Evolutionary conservation across 345 rosid species (phyloP).

Genomic region (Combretum micranthum): DNA sequence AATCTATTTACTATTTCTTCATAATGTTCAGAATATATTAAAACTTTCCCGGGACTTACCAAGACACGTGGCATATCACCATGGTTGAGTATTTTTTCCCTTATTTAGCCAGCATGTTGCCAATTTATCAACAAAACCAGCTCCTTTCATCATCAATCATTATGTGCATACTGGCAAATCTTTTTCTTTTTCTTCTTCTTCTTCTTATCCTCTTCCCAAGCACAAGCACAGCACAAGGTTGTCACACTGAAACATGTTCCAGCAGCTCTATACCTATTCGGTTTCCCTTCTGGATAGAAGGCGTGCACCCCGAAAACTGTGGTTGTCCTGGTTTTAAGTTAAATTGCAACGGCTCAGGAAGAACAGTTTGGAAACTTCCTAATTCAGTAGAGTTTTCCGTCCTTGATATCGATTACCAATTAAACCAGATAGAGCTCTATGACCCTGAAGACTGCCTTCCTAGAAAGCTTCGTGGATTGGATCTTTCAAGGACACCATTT

Average conservation of each 20-base stretch:
- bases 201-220: conserved; percentile 24
- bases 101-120: no score
- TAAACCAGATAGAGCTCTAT: conserved; percentile 41
- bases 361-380: conserved; percentile 38
- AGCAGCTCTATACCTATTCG: conserved; percentile 26
- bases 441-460: conserved; percentile 62
- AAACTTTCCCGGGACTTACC: no score
- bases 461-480: conserved; percentile 36
- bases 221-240: conserved; percentile 21
- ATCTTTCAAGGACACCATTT: conserved; percentile 58
- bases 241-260: conserved; percentile 29
- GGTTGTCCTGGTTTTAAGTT: conserved; percentile 53
- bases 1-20: no score
- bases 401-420: conserved; percentile 37
- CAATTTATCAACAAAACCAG: conserved; percentile 1
- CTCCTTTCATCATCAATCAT: conserved; percentile 11
- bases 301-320: conserved; percentile 31
- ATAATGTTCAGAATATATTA: no score
- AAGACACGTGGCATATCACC: no score
- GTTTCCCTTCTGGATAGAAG: conserved; percentile 52
- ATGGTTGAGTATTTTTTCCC: no score
- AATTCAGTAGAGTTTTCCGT: conserved; percentile 44
- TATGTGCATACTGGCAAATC: conserved; percentile 18
- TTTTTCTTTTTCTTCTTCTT: conserved; percentile 14
- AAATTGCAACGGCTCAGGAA: conserved; percentile 20